phyloP scores from a whole-genome alignment of 1,284 basidiomycete genomes.

The Cryptococcus floricola region DNA sequence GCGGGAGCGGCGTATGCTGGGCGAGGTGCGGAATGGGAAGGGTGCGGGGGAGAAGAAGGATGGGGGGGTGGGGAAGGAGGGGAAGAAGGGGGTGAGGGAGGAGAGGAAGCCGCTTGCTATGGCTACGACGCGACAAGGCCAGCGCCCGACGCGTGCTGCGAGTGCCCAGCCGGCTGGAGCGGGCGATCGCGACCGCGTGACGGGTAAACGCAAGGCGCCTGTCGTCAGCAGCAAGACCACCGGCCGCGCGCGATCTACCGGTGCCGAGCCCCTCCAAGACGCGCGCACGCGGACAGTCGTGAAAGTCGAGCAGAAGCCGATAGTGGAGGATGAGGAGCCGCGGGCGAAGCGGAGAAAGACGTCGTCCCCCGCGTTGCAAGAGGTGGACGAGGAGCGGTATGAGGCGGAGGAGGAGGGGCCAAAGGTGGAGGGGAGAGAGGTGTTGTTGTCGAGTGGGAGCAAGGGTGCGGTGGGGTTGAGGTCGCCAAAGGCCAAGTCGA shows the following conservation, averaged over 20 bases:
- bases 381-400: conserved; percentile 5
- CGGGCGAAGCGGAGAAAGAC: conserved; percentile 40
- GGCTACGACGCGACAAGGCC: conserved; percentile 15
- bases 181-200: conserved; percentile 17
- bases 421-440: conserved; percentile 30
- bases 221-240: conserved; percentile 8
- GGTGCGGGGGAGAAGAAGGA: conserved; percentile 13
- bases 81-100: conserved; percentile 4
- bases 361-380: conserved; percentile 25
- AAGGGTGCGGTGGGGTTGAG: conserved; percentile 18
- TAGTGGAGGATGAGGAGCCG: conserved; percentile 24
- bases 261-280: conserved; percentile 14
- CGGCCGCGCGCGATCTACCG: conserved; percentile 18
- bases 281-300: not conserved
- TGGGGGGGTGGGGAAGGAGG: conserved; percentile 8
- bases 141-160: conserved; percentile 2
- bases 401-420: conserved; percentile 31
- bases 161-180: not conserved
- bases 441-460: conserved; percentile 31
- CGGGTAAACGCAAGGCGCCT: conserved; percentile 29
- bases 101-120: conserved; percentile 27
- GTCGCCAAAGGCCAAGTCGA: conserved; percentile 41
- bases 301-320: not conserved
- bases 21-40: conserved; percentile 42
- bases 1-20: conserved; percentile 40